These are phyloP conservation scores for Flaveria sonorensis DNA, from an alignment of 129 eudicot species.

Conservation along the genomic window DNA sequence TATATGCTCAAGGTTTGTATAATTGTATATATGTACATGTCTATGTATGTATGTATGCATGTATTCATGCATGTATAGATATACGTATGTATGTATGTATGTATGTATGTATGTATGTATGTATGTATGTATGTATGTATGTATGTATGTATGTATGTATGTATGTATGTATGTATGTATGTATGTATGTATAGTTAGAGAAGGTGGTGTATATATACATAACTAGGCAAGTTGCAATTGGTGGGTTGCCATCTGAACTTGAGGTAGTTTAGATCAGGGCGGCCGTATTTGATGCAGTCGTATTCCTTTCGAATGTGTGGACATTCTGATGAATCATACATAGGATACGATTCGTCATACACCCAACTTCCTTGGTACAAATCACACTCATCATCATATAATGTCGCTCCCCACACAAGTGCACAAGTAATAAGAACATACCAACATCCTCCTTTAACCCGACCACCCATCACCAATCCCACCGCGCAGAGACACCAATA, in stretches of 20 bases:
- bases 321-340: slow-evolving; percentile 54
- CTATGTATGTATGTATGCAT: neutral
- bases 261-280: slow-evolving; percentile 54
- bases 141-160: neutral
- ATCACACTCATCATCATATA: slow-evolving; percentile 30
- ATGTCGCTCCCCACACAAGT: slow-evolving; percentile 13
- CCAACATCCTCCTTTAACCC: slow-evolving; percentile 27
- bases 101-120: neutral
- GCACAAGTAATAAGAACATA: slow-evolving; percentile 2
- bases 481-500: neutral
- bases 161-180: neutral
- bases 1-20: neutral
- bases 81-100: neutral
- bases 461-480: slow-evolving; percentile 28
- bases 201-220: neutral
- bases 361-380: slow-evolving; percentile 60
- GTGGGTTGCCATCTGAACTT: slow-evolving; percentile 66
- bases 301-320: slow-evolving; percentile 57
- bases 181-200: neutral
- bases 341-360: slow-evolving; percentile 49
- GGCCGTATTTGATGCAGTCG: slow-evolving; percentile 62
- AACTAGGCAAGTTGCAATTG: slow-evolving; percentile 58
- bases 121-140: neutral
- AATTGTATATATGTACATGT: neutral
- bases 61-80: neutral